Evolutionary conservation across 176 grass and related monocot species (phyloP), one percentile per base, ranked within the genome.

Genomic region (Eragrostis nindensis): DNA sequence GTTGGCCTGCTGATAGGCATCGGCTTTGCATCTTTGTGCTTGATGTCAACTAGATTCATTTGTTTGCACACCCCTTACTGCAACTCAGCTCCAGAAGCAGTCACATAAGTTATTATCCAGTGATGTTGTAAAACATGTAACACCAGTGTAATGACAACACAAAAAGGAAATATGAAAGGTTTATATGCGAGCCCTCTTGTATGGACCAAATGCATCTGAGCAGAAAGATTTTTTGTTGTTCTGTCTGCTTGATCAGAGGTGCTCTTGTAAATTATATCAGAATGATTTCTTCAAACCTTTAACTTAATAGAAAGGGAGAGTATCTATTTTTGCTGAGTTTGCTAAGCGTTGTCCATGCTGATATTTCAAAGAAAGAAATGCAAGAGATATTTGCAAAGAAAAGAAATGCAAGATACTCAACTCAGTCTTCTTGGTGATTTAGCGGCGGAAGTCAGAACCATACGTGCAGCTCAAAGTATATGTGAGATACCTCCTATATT

Each of bases 11-110:
- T 98, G 78, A 74, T 98, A 90, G 96, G 92, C 46, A 85, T 98
- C 13, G 84, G 66, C 18, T 95, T 98, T 76, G 88, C 96, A 25
- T 95, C 81, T 7, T 54, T 86, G n/a, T 98, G 92, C 78, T 73
- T 98, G 80, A 95, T 90, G 90, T 98, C 96, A 14, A 98, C 92
- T 42, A 92, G 88, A 70, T 87, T 98, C 84, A 94, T 98, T 76
- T 98, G 96, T 78, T 82, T 98, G 84, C 92, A 98, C 78, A 95
- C 96, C 21, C 92, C 96, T 85, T 98, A 98, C 78, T 98, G 96
- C 72, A 98, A 98, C 88, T 98, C 96, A 3, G 90, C 96, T 61
- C 96, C 96, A 22, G 96, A 98, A 79, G 96, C 96, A 4, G 92
- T 98, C 44, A 98, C 92, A 95, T 98, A 83, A 86, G 21, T 42